Evolutionary conservation across 179 eudicot genomes (phyloP).

Genomic region (Patellifolia procumbens): DNA sequence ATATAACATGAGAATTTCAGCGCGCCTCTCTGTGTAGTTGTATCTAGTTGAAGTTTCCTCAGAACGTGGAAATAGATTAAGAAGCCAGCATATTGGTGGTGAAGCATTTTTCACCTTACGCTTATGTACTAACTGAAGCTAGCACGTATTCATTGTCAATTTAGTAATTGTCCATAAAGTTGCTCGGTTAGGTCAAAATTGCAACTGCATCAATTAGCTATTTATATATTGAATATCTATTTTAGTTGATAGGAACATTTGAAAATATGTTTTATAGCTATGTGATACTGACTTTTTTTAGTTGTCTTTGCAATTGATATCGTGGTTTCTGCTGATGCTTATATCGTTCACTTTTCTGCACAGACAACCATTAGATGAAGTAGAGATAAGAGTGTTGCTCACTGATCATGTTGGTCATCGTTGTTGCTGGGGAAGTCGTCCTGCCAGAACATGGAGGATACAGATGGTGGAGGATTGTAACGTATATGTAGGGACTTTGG

Average conservation of each 20-base stretch:
- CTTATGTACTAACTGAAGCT: not conserved
- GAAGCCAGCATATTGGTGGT: not conserved
- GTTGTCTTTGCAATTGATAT: not conserved
- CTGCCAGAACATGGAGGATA: slow-evolving; percentile 89
- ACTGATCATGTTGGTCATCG: slow-evolving; percentile 93
- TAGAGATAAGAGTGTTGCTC: slow-evolving; percentile 87
- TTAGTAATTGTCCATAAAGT: not conserved
- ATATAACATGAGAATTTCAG: not conserved
- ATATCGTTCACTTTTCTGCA: slow-evolving; percentile 8
- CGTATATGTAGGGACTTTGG: slow-evolving; percentile 91
- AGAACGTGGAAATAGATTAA: not conserved
- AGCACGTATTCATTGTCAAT: not conserved
- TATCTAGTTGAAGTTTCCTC: not conserved
- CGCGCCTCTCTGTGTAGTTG: not conserved
- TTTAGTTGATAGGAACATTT: not conserved
- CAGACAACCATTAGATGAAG: slow-evolving; percentile 88
- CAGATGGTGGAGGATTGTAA: slow-evolving; percentile 91
- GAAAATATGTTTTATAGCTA: not conserved
- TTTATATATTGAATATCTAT: not conserved
- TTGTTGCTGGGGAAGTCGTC: slow-evolving; percentile 99
- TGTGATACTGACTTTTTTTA: not conserved
- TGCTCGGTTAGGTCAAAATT: not conserved
- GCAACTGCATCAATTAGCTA: not conserved
- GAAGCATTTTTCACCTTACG: not conserved
- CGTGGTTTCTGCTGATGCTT: not conserved